Base-by-base conservation (phyloP, 257 asterid species). In the Solanum bulbocastanum region DNA sequence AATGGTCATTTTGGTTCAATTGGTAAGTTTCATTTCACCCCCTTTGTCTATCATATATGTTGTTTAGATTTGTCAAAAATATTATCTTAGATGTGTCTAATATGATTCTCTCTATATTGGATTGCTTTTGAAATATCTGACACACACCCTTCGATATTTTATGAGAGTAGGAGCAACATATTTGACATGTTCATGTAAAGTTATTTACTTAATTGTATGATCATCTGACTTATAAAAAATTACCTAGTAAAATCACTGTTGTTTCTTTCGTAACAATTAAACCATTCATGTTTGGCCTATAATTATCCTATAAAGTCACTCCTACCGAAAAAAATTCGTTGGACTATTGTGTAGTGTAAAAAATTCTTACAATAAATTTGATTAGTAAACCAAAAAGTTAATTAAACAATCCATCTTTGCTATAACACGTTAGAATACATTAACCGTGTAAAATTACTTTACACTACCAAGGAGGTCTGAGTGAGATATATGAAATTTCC, bases 1-100 rank as follows among this genome's bases (percentile, higher is more conserved):
- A 89, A 92, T 81, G 89, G 92, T 37, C 94, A 93, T 88, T 91
- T 92, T 32, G 91, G 92, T 8, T 89, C 89, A 27, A 69, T 27
- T 1, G 89, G 92, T 91, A 88, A 88, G 87, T 68, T 14, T 46
- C 66, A 56, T n/a, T 62, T 7, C 4, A 62, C 27, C 30, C 3
- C 71, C 5, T 40, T 20, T 60, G 27, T 60, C 68, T 15, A 3
- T 35, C 1, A 35, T 35, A 4, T 42, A 8, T 20, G 4, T 56
- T 7, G 25, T 56, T 56, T 25, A 56, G 10, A 1, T 11, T 56
- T 9, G 25, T 56, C 11, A 56, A 56, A 56, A 56, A 3, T 56
- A 2, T 56, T 56, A 23, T 56, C 2, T 9, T 20, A 7, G 7
- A 1, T 9, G 3, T 56, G 23, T 20, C 49, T 42, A 0, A 42